A percentile compares a stretch with the other conserved stretches of the same genome.
Conservation (phyloP, 108 stramenopile genomes). For the Cyclostephanos invisitatus region DNA sequence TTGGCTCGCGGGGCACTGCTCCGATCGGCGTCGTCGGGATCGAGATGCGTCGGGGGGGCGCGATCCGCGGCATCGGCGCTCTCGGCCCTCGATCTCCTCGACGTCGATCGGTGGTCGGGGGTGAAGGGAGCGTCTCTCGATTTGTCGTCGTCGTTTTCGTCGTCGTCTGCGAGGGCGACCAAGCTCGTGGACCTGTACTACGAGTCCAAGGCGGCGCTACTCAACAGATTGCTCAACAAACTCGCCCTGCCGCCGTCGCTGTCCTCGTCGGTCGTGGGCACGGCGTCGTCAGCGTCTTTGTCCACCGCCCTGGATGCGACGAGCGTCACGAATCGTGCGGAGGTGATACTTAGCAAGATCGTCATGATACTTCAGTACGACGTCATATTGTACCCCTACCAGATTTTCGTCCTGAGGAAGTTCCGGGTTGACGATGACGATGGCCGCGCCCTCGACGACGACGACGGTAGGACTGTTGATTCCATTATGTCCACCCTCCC, state of each 20-base stretch:
- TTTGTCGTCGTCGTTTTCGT: not conserved
- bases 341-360: conserved; percentile 75
- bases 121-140: not conserved
- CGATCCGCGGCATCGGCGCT: conserved; percentile 65
- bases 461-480: conserved; percentile 9
- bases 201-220: conserved; percentile 75
- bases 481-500: conserved; percentile 73
- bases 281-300: conserved; percentile 21
- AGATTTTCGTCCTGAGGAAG: conserved; percentile 74
- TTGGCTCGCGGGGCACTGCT: conserved; percentile 56
- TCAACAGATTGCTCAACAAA: conserved; percentile 59
- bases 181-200: conserved; percentile 80
- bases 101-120: conserved; percentile 16
- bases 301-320: conserved; percentile 31
- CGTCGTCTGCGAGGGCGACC: conserved; percentile 20
- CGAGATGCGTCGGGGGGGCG: conserved; percentile 12
- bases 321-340: conserved; percentile 54
- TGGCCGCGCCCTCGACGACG: not conserved
- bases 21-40: conserved; percentile 44
- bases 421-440: conserved; percentile 27
- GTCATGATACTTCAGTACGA: conserved; percentile 85
- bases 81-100: conserved; percentile 67
- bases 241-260: conserved; percentile 4
- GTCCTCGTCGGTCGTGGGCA: conserved; percentile 5
- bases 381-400: conserved; percentile 80